Evolutionary conservation across 2,329 filamentous ascomycete genomes (phyloP).

Genomic region (Apiospora saccharicola): DNA sequence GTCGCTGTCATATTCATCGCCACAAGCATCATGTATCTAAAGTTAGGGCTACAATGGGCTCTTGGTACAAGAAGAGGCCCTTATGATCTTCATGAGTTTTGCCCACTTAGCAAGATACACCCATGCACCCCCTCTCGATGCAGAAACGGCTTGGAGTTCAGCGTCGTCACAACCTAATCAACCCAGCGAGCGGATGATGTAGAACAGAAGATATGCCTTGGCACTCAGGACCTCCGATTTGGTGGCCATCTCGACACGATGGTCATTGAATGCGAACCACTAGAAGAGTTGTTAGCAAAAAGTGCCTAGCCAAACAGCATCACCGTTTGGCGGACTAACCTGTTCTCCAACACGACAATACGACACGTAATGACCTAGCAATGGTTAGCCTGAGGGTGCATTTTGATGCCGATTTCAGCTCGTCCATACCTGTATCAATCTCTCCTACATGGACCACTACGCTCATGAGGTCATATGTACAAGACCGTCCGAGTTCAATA

Average conservation of each 20-base stretch:
- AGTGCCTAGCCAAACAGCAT: constrained; percentile 9
- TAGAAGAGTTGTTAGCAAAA: constrained; percentile 46
- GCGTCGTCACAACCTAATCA: not conserved
- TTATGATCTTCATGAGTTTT: not conserved
- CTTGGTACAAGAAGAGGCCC: not conserved
- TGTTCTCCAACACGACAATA: constrained; percentile 84
- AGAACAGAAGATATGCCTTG: constrained; percentile 91
- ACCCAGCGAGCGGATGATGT: constrained; percentile 64
- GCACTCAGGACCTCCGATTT: constrained; percentile 86
- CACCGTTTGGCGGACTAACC: constrained; percentile 47
- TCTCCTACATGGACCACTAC: constrained; percentile 94
- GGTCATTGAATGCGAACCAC: constrained; percentile 97
- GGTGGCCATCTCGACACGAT: constrained; percentile 84
- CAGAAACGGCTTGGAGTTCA: not conserved
- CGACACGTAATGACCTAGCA: constrained; percentile 79
- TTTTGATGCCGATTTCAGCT: not conserved
- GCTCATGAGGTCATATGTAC: constrained; percentile 85
- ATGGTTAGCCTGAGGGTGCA: constrained; percentile 18
- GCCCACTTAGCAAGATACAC: not conserved
- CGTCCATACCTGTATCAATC: constrained; percentile 73
- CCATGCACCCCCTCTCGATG: not conserved
- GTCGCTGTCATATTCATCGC: constrained; percentile 1
- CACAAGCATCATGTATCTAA: constrained; percentile 10
- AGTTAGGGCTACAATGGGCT: not conserved
- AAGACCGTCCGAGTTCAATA: constrained; percentile 67